Conservation (phyloP, 176 grass and related monocot species). For the Phoenix roebelenii region DNA sequence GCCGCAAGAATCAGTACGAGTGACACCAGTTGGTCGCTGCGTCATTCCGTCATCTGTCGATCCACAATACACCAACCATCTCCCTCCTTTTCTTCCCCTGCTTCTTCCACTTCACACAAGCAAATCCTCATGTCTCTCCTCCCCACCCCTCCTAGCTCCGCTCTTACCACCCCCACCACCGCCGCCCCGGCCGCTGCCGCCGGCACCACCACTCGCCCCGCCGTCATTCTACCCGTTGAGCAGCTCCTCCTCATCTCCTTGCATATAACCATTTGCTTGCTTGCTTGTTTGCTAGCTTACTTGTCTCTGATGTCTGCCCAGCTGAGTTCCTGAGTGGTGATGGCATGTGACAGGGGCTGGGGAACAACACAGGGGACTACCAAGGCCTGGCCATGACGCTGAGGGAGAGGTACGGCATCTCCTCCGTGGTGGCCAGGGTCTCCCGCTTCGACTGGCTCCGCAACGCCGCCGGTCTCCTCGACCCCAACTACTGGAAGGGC, state of each 20-base stretch:
- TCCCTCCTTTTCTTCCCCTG: no score
- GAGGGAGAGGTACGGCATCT: conserved; percentile 51
- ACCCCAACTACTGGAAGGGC: conserved; percentile 72
- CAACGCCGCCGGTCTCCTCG: conserved; percentile 65
- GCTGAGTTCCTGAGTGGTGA: not conserved
- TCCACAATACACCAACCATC: no score
- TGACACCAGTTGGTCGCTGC: no score
- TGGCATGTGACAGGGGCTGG: conserved; percentile 47
- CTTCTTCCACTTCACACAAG: no score
- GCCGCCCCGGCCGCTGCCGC: not conserved
- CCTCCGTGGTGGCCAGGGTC: conserved; percentile 62
- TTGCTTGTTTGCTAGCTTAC: not conserved
- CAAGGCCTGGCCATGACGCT: conserved; percentile 38
- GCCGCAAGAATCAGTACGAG: no score
- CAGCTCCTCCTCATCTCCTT: not conserved
- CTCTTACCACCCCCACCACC: conserved; percentile 7
- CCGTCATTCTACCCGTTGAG: conserved; percentile 70
- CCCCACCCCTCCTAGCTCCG: not conserved
- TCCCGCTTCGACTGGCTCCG: conserved; percentile 73
- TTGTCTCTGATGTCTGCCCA: not conserved
- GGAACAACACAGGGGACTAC: conserved; percentile 90
- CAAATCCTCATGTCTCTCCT: not conserved
- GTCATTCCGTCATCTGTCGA: no score
- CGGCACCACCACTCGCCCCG: conserved; percentile 21
- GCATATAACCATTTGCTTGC: no score